A percentile compares a stretch with the other conserved stretches of the same genome.
Conservation (phyloP, 345 rosid genomes). For the Durio zibethinus region DNA sequence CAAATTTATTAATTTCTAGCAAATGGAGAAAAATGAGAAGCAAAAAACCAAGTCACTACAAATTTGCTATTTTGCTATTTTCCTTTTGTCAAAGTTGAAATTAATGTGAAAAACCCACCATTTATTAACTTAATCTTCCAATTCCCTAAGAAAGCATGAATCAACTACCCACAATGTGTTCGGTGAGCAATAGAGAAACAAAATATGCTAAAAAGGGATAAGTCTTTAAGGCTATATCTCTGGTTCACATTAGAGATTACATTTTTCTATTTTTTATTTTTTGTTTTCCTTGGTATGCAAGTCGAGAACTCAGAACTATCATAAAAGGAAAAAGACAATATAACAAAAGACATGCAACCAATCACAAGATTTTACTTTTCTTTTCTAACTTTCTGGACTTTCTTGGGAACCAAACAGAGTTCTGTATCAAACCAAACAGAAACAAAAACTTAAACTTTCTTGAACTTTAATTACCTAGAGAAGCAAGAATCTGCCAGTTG, state of each 20-base stretch:
- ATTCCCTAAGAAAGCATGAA: slow-evolving; percentile 14
- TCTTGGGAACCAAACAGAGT: background rate
- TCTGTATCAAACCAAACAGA: background rate
- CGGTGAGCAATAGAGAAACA: slow-evolving; percentile 27
- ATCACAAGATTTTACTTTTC: background rate
- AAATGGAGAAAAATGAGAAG: background rate
- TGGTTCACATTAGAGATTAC: background rate
- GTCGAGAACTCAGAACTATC: background rate
- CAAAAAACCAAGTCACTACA: background rate
- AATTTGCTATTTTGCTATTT: background rate
- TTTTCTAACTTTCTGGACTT: background rate
- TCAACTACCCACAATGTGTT: slow-evolving; percentile 25
- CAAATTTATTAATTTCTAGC: background rate
- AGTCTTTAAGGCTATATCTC: slow-evolving; percentile 10
- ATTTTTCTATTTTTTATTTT: background rate
- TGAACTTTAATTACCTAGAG: background rate
- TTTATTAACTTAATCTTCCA: background rate
- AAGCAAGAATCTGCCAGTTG: slow-evolving; percentile 59
- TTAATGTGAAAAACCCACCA: background rate
- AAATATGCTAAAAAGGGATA: background rate
- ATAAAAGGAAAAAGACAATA: background rate
- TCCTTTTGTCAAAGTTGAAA: background rate
- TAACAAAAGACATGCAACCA: background rate
- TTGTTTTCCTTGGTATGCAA: background rate
- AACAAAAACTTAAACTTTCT: background rate